phyloP scores from a whole-genome alignment of 1,284 basidiomycete genomes.

The Chalciporus piperatoides region DNA sequence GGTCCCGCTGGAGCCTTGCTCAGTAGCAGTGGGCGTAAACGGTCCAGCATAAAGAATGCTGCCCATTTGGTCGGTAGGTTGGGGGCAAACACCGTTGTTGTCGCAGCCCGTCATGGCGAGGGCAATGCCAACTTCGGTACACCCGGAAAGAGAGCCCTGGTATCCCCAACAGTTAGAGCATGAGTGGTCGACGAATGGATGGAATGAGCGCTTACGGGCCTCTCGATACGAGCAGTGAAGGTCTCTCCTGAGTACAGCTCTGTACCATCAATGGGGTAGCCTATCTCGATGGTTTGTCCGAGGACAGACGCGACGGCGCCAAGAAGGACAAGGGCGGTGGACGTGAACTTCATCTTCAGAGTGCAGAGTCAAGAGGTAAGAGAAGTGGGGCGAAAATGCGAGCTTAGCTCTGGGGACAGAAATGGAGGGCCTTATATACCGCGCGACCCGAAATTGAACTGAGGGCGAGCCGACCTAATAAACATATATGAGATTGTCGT shows the following conservation, averaged over 20 bases:
- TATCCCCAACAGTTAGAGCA: neutral
- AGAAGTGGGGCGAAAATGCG: neutral
- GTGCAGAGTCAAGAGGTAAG: neutral
- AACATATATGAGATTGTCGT: too few relatives aligned
- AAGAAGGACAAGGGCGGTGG: slow-evolving; percentile 8
- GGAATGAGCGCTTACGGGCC: slow-evolving; percentile 18
- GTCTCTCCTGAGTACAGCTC: slow-evolving; percentile 13
- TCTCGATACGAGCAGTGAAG: slow-evolving; percentile 20
- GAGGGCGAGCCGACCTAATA: neutral
- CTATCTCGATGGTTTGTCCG: slow-evolving; percentile 30
- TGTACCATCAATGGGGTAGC: slow-evolving; percentile 19
- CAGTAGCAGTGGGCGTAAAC: slow-evolving; percentile 26
- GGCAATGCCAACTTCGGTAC: slow-evolving; percentile 31
- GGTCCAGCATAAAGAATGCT: slow-evolving; percentile 29
- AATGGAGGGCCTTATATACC: slow-evolving; percentile 2
- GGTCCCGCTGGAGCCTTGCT: slow-evolving; percentile 20
- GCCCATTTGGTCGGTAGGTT: slow-evolving; percentile 22
- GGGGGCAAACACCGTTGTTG: slow-evolving; percentile 22
- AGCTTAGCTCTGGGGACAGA: too few relatives aligned
- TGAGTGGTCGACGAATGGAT: neutral
- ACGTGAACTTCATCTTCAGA: slow-evolving; percentile 18
- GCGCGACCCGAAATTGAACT: neutral
- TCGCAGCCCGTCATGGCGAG: slow-evolving; percentile 24
- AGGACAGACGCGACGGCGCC: slow-evolving; percentile 11
- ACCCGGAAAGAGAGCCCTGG: slow-evolving; percentile 22